Percentiles rank a stretch among this genome's conserved stretches.
phyloP scores from a whole-genome alignment of 1,139 yeast species.

The Diutina ranongensis region DNA sequence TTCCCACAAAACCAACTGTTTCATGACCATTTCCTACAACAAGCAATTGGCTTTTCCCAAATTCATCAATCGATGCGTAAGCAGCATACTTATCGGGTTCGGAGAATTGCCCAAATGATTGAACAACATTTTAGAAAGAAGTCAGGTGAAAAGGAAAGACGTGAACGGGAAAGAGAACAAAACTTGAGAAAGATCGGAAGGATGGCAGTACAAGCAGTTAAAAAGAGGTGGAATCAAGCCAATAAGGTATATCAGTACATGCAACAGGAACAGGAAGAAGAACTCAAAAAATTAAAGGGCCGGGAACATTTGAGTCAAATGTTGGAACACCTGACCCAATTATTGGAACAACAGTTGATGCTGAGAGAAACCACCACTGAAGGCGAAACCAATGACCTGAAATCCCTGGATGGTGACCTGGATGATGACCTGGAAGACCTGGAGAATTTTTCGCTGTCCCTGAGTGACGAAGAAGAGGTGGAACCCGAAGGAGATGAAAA shows the following conservation, averaged over 20 bases:
- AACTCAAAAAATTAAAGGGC: slow-evolving; percentile 63
- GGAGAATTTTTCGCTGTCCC: slow-evolving; percentile 11
- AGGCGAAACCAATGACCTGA: slow-evolving; percentile 12
- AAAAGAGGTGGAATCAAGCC: slow-evolving; percentile 81
- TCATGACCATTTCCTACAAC: slow-evolving; percentile 64
- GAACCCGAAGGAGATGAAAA: slow-evolving; percentile 24
- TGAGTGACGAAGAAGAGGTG: slow-evolving; percentile 17
- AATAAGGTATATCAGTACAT: slow-evolving; percentile 61
- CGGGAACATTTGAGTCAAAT: slow-evolving; percentile 82
- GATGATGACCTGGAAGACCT: slow-evolving; percentile 15
- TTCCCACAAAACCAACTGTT: slow-evolving; percentile 32
- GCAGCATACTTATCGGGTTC: slow-evolving; percentile 55
- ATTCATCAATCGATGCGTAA: slow-evolving; percentile 58
- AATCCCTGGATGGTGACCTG: slow-evolving; percentile 6
- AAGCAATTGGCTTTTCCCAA: slow-evolving; percentile 64
- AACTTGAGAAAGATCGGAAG: slow-evolving; percentile 61
- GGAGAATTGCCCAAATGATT: slow-evolving; percentile 69
- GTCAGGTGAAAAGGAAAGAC: slow-evolving; percentile 81
- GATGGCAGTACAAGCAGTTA: slow-evolving; percentile 56
- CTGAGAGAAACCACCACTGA: slow-evolving; percentile 11
- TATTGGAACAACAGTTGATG: slow-evolving; percentile 71
- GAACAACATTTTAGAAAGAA: slow-evolving; percentile 80
- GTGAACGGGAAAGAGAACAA: slow-evolving; percentile 58
- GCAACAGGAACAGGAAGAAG: slow-evolving; percentile 48
- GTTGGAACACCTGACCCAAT: slow-evolving; percentile 82